Evolutionary conservation across 805 yeast species (phyloP), one percentile per base, ranked within the genome.

Genomic region (Maudiozyma bulderi): DNA sequence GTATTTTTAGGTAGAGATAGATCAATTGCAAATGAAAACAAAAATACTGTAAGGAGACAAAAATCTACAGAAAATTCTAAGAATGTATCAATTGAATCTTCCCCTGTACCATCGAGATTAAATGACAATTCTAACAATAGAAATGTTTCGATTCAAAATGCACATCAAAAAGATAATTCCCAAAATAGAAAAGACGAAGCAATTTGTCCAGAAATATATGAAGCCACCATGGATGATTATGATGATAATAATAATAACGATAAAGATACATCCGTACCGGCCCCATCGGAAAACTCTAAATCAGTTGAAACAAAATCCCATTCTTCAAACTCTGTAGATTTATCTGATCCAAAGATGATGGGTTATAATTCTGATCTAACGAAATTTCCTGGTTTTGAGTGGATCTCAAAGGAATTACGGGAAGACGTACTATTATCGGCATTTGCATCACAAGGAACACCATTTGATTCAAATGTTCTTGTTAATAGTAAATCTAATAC

Each of bases 391-490:
- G 53, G 52, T 2, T 51, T 45, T 40, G 53, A 53, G 37, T 83
- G 88, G 88, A 70, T 84, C 26, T 80, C 88, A 13, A 80, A 76
- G 48, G 90, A 84, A 58, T 68, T 84, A 43, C 62, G 84, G 46
- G 87, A 81, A 54, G 89, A 84, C 56, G 89, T 88, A 0, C 65
- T 84, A 30, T 66, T 84, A 52, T 82, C 89, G 0, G 89, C 89
- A 0, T 82, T 86, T 5, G 89, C 90, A 0, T 65, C 78, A 57
- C 64, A 68, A 3, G 53, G 52, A 4, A 43, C 51, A 6, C 34
- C 43, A 10, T 43, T 45, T 20, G 15, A 20, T 29, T 14, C n/a
- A 7, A 6, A 7, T 6, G 6, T 29, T 28, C 11, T 41, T n/a
- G 20, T 14, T 20, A 26, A 9, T n/a, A 40, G 8, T 11, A 28